Base-by-base conservation (phyloP, 2,329 filamentous ascomycete species). In the Penicillium verrucosum region DNA sequence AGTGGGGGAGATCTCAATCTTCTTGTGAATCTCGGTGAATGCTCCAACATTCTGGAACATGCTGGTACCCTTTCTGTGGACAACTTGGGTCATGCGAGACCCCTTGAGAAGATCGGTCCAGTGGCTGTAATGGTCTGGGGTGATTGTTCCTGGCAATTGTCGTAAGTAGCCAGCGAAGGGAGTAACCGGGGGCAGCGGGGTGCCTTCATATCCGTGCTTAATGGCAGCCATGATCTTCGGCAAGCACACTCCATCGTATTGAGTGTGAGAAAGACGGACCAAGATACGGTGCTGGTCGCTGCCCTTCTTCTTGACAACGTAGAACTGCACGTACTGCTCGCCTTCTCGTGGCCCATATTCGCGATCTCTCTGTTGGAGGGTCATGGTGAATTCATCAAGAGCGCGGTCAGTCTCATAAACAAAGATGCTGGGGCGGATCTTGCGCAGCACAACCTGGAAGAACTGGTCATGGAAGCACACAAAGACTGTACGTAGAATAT, bases 181-280 rank as follows among this genome's bases (percentile, higher is more conserved):
- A 4, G 72, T 65, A 1, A 76, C 73, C 4, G 72, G 68, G 4
- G 75, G 71, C 5, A 76, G 62, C 11, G 74, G 68, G 21, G 68
- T 71, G 6, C 74, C 77, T 41, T 76, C 67, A 48, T 82, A 85
- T 6, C 86, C 75, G 0, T 79, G 77, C 3, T 81, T 82, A 40
- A 89, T 80, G 65, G 87, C 84, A 18, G 78, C 78, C 56, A 88
- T 80, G 21, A 88, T 79, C n/a, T 80, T 74, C 0, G 85, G 82
- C 9, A 89, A 78, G 61, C 83, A 88, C 23, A 89, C 85, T 60
- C 86, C 86, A 61, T 89, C 86, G 66, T 88, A 89, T 62, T 89
- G 86, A 0, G 86, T 83, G 68, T 89, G 86, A 0, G 85, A 88
- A 54, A 89, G 81, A 54, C 86, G 82, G 68, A 87, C 80, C 57